Base-by-base conservation (phyloP, 192 early-diverging fungal genomes). In the Entomortierella beljakovae region DNA sequence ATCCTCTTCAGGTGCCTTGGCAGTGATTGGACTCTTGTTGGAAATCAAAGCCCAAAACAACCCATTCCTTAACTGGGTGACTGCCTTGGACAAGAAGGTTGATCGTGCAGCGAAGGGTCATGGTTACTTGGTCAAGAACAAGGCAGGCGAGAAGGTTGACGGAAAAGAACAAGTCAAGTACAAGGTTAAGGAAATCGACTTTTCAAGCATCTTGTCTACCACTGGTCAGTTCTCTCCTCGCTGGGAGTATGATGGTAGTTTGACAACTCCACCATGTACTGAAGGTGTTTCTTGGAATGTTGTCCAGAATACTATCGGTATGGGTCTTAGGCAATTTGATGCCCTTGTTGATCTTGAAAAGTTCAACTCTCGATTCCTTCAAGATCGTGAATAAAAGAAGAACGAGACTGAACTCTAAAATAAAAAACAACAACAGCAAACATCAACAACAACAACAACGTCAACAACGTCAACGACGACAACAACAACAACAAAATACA, bases 261-360 rank as follows among this genome's bases (percentile, higher is more conserved):
- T 91, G 59, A 91, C 90, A 15, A 89, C 88, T 2, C 90, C 90
- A 11, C 90, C 90, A 3, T 91, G 90, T 71, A 80, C 82, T 1
- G 90, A 91, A 68, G 83, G 84, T 37, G 84, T 91, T 3, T 49
- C 61, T 18, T 91, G 88, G 88, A 63, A 69, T 32, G 87, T 90
- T 18, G 68, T 80, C 57, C 52, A 71, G 34, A 63, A 58, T 10
- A 31, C 80, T 26, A 40, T 86, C 15, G 28, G 49, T 0, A 37
- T 90, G 48, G 66, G 80, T 3, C 20, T 74, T 15, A 11, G 57
- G 9, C 83, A 89, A 59, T 58, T 73, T 37, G 18, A 63, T 6
- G 61, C 57, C 22, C 50, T 90, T 34, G 65, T 67, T 13, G 60
- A 74, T 0, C 37, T 77, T 13, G 69, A 86, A 28, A 71, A 66